These are phyloP conservation scores for Grosmannia huntii DNA, from an alignment of 2,329 filamentous ascomycete species.

Conservation along the genomic window DNA sequence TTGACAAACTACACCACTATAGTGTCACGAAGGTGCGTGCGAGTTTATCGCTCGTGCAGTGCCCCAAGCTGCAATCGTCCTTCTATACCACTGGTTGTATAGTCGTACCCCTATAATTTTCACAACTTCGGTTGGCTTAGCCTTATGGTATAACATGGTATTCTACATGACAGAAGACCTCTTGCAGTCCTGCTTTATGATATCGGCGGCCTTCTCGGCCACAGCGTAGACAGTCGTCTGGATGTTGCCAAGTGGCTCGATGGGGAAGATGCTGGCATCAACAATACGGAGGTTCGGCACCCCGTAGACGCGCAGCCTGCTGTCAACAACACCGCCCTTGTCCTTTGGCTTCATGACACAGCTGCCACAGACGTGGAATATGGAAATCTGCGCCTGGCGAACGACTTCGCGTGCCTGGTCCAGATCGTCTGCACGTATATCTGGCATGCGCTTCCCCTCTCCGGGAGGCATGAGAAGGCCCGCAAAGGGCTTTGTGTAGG, in stretches of 20 bases:
- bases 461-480: conserved; percentile 23
- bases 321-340: conserved; percentile 6
- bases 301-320: conserved; percentile 2
- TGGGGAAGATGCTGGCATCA: conserved; percentile 9
- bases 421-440: conserved; percentile 11
- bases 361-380: conserved; percentile 37
- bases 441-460: conserved; percentile 24
- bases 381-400: conserved; percentile 17
- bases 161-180: too few relatives aligned
- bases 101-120: too few relatives aligned
- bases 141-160: too few relatives aligned
- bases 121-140: too few relatives aligned
- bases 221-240: conserved; percentile 10
- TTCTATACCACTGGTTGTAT: too few relatives aligned
- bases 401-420: neutral
- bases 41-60: too few relatives aligned
- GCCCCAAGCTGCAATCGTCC: too few relatives aligned
- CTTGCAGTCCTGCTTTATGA: conserved; percentile 4
- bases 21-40: too few relatives aligned
- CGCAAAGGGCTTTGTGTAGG: conserved; percentile 16
- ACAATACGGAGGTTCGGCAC: conserved; percentile 5
- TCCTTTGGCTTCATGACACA: conserved; percentile 16
- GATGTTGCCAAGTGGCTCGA: conserved; percentile 7
- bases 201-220: conserved; percentile 7
- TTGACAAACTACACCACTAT: too few relatives aligned